A percentile compares a stretch with the other conserved stretches of the same genome.
Conservation (phyloP, 371 early-diverging fungal species). For the Saksenaea oblongispora region DNA sequence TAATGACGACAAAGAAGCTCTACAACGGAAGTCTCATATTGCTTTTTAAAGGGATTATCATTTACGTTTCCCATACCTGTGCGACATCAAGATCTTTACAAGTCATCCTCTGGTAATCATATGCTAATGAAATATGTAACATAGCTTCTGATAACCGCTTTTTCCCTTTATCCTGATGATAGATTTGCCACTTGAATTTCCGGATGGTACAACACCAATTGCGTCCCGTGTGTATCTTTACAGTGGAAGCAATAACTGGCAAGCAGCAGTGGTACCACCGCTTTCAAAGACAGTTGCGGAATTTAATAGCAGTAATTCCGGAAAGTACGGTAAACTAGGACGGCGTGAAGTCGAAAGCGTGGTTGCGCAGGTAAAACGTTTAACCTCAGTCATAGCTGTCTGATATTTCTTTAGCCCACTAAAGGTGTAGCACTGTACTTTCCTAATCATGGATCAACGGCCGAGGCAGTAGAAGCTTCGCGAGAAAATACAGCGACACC, state of each 20-base stretch:
- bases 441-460: slow-evolving; percentile 28
- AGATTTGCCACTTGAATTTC: slow-evolving; percentile 73
- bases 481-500: slow-evolving; percentile 16
- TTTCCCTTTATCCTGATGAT: background rate
- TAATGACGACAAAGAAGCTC: slow-evolving; percentile 19
- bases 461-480: background rate
- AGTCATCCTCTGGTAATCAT: slow-evolving; percentile 39
- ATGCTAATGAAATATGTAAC: background rate
- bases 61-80: slow-evolving; percentile 76
- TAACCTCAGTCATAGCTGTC: background rate
- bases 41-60: slow-evolving; percentile 57
- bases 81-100: slow-evolving; percentile 51
- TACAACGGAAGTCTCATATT: background rate
- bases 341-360: slow-evolving; percentile 51
- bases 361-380: slow-evolving; percentile 46
- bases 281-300: slow-evolving; percentile 46
- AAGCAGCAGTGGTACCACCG: slow-evolving; percentile 45
- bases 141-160: background rate
- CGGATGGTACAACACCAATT: slow-evolving; percentile 79
- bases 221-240: slow-evolving; percentile 64
- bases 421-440: slow-evolving; percentile 38
- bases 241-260: slow-evolving; percentile 53
- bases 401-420: slow-evolving; percentile 32
- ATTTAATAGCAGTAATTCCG: slow-evolving; percentile 37
- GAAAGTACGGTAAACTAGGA: slow-evolving; percentile 36